Evolutionary conservation across 345 rosid genomes (phyloP).

Genomic region (Psidium guajava): DNA sequence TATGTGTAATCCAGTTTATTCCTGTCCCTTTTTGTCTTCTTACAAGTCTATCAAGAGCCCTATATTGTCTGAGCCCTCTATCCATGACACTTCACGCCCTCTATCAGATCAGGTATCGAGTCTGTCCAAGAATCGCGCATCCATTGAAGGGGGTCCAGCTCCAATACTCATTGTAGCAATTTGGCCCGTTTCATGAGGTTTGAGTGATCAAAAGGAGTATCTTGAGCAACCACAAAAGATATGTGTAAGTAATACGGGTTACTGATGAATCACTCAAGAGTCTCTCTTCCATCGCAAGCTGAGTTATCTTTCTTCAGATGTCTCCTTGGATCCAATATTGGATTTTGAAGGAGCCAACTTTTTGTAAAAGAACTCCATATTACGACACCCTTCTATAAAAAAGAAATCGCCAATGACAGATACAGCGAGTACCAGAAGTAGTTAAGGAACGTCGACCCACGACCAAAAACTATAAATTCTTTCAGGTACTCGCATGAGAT

Average conservation of each 20-base stretch:
- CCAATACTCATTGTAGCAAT: background rate
- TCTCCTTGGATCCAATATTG: background rate
- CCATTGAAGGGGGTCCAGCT: background rate
- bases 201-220: background rate
- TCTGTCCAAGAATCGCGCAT: background rate
- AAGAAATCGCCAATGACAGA: background rate
- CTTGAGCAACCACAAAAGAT: background rate
- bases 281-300: background rate
- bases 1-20: background rate
- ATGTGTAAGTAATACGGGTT: background rate
- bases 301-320: background rate
- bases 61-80: background rate
- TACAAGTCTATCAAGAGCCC: background rate
- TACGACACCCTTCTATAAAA: background rate
- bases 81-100: background rate
- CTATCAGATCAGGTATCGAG: background rate
- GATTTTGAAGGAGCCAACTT: background rate
- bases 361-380: background rate
- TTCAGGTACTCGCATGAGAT: background rate
- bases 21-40: background rate
- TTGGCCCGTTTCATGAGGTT: background rate
- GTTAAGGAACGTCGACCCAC: background rate
- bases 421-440: background rate
- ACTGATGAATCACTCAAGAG: background rate
- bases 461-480: background rate